Evolutionary conservation across 2,329 filamentous ascomycete species (phyloP).

Genomic region (Ceratocystis colombiana): DNA sequence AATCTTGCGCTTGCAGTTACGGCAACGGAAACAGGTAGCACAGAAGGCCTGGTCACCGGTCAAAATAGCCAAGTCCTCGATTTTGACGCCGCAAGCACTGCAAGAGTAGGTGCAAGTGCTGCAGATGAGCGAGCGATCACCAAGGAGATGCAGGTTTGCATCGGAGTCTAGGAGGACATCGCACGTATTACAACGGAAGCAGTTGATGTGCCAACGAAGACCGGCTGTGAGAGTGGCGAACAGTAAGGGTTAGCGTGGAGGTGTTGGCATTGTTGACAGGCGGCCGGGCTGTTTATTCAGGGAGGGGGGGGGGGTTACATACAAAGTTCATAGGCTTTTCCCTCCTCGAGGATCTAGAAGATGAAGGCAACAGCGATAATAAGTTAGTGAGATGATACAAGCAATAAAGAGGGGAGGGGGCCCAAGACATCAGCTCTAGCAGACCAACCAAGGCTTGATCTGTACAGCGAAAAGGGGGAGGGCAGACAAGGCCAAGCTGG

Average conservation of each 20-base stretch:
- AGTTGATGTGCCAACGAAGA: constrained; percentile 97
- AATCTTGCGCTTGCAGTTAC: constrained; percentile 98
- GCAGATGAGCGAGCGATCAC: constrained; percentile 95
- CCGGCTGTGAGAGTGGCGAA: constrained; percentile 51
- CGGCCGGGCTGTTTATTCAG: too few species aligned
- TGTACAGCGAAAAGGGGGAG: background rate
- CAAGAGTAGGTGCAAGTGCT: constrained; percentile 99
- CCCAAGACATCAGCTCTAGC: too few species aligned
- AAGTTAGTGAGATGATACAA: background rate
- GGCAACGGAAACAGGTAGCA: constrained; percentile 89
- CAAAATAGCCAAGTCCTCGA: constrained; percentile 92
- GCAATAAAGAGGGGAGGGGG: too few species aligned
- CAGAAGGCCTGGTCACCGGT: constrained; percentile 98
- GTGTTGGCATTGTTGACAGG: background rate
- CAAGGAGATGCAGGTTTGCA: constrained; percentile 90
- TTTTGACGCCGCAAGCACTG: constrained; percentile 92
- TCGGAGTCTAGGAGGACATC: constrained; percentile 93
- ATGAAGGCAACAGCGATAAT: background rate
- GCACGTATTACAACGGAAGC: constrained; percentile 96
- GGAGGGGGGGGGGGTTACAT: constrained; percentile 31
- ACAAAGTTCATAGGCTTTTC: constrained; percentile 97
- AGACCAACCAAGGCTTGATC: too few species aligned
- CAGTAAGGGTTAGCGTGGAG: background rate
- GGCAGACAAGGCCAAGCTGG: constrained; percentile 9
- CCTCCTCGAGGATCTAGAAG: constrained; percentile 84